Base-by-base conservation (phyloP, 192 early-diverging fungal genomes). In the Borealophlyctis nickersoniae region DNA sequence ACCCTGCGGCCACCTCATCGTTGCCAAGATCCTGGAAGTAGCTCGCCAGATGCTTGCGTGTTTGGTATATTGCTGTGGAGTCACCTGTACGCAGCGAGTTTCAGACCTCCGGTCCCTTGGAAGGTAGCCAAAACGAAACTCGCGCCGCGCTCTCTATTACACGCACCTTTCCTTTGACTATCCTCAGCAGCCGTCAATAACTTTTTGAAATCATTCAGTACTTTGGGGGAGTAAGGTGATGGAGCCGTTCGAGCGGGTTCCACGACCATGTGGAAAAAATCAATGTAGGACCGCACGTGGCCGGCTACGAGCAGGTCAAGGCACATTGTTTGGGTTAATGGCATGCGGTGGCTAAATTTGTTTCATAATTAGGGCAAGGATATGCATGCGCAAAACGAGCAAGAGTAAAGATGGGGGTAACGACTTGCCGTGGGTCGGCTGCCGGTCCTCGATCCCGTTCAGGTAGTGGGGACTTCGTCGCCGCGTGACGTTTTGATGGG, bases 231-330 rank as follows among this genome's bases (percentile, higher is more conserved):
- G 52, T 22, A 26, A 26, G 26, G n/a, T 50, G 57, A 33, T 48
- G 54, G 62, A 48, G 58, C 58, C 4, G 31, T 19, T n/a, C 28
- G n/a, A 32, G 3, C 34, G 35, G 33, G 5, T 31, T 24, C 29
- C 31, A 66, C 45, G 22, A 67, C 67, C 56, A 73, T 72, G 24
- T 55, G 69, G 67, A 81, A 79, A 52, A 79, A 79, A 51, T 71
- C 68, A n/a, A 72, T 67, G 51, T 67, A 79, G 7, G 73, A 73
- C 16, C 63, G 55, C 36, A 79, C 65, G 19, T 71, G 62, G n/a
- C 80, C 80, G 48, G 63, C 52, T 3, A 28, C 58, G 4, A 81
- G 72, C 16, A 81, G 67, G 7, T 81, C 72, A 5, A 75, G 58
- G 49, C 80, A 77, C 24, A 77, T 67, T 4, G 62, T 63, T 36